Conservation (phyloP, 116 monocot genomes). For the Iris pallida region DNA sequence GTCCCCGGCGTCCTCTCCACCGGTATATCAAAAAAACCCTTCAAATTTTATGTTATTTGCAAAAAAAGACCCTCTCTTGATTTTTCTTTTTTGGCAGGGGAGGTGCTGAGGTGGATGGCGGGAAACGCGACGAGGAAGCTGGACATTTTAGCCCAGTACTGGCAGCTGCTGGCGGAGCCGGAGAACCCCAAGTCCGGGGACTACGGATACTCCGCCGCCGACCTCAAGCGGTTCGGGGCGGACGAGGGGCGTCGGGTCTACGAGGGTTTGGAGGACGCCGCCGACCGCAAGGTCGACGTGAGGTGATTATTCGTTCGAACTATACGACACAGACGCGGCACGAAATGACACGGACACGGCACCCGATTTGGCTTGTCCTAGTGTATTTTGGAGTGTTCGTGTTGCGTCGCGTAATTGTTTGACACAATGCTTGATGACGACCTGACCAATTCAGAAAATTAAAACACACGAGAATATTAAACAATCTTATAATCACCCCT, state of each 20-base stretch:
- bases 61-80: background rate
- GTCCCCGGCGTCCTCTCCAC: slow-evolving; percentile 76
- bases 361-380: too few species aligned
- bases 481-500: too few species aligned
- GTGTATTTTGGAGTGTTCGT: too few species aligned
- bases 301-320: slow-evolving; percentile 24
- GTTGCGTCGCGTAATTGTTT: too few species aligned
- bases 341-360: too few species aligned
- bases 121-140: slow-evolving; percentile 72
- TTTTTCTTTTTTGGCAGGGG: slow-evolving; percentile 25
- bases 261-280: slow-evolving; percentile 53
- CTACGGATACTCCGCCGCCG: slow-evolving; percentile 64
- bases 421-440: too few species aligned
- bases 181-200: slow-evolving; percentile 66
- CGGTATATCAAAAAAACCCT: slow-evolving; percentile 27
- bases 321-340: too few species aligned
- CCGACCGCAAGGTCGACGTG: slow-evolving; percentile 59
- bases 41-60: background rate
- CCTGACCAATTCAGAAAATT: too few species aligned
- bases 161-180: slow-evolving; percentile 69
- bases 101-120: slow-evolving; percentile 80
- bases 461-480: too few species aligned
- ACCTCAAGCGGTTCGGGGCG: slow-evolving; percentile 72
- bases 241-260: slow-evolving; percentile 49
- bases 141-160: slow-evolving; percentile 88